These are phyloP conservation scores for Paecilomyces variotii DNA, from an alignment of 2,329 filamentous ascomycete species.

Conservation along the genomic window DNA sequence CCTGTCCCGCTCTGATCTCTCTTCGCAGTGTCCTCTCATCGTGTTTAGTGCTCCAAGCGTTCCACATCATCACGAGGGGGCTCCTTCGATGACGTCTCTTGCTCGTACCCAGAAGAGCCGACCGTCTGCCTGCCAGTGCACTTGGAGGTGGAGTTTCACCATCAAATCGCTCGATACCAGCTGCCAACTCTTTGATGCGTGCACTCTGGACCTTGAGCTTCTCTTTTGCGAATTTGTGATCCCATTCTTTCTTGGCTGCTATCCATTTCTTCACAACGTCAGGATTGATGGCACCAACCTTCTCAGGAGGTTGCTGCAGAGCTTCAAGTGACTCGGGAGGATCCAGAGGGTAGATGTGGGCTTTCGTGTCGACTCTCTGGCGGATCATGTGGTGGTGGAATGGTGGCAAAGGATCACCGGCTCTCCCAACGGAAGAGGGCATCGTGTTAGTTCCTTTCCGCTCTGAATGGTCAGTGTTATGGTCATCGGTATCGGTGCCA, in stretches of 20 bases:
- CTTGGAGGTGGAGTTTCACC: conserved; percentile 77
- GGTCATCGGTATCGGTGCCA: conserved; percentile 12
- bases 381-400: conserved; percentile 89
- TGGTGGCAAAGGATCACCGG: conserved; percentile 70
- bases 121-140: conserved; percentile 65
- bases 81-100: conserved; percentile 45
- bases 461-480: conserved; percentile 7
- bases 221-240: conserved; percentile 60
- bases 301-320: conserved; percentile 53
- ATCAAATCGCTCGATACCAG: conserved; percentile 63
- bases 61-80: conserved; percentile 75
- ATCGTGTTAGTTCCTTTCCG: conserved; percentile 10
- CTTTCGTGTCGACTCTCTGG: conserved; percentile 73
- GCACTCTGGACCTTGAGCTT: conserved; percentile 66
- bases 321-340: conserved; percentile 57
- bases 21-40: conserved; percentile 62
- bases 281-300: conserved; percentile 72
- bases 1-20: conserved; percentile 15
- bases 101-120: conserved; percentile 23
- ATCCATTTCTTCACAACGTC: conserved; percentile 80
- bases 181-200: conserved; percentile 62
- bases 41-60: conserved; percentile 79
- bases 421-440: conserved; percentile 60
- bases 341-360: conserved; percentile 61
- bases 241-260: conserved; percentile 62